These are phyloP conservation scores for Westerdykella ornata DNA, from an alignment of 2,329 filamentous ascomycete species.

Conservation along the genomic window DNA sequence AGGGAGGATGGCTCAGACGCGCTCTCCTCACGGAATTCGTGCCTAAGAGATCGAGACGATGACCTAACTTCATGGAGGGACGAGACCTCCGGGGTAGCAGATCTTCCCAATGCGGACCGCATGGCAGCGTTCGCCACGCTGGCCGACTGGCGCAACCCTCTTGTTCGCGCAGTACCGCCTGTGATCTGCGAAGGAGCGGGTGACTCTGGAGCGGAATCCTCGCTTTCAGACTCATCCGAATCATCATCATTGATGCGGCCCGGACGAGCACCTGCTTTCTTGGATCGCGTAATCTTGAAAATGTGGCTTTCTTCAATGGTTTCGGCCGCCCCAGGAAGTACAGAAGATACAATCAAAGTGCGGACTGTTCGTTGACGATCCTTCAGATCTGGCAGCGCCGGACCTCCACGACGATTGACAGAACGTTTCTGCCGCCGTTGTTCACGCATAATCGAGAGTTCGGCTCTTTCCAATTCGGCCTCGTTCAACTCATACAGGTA, in stretches of 20 bases:
- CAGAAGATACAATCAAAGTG: constrained; percentile 84
- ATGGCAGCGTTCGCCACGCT: constrained; percentile 81
- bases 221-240: constrained; percentile 86
- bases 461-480: constrained; percentile 79
- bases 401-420: constrained; percentile 86
- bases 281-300: constrained; percentile 56
- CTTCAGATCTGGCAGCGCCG: constrained; percentile 89
- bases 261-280: constrained; percentile 47
- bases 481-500: constrained; percentile 93
- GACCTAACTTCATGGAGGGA: constrained; percentile 66
- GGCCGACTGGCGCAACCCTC: constrained; percentile 83
- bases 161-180: constrained; percentile 72
- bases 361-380: constrained; percentile 89
- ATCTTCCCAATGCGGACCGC: constrained; percentile 65
- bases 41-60: constrained; percentile 51
- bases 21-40: constrained; percentile 70
- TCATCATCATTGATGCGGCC: constrained; percentile 60
- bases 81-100: constrained; percentile 77
- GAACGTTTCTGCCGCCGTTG: constrained; percentile 92
- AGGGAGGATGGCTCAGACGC: constrained; percentile 59
- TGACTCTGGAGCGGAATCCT: constrained; percentile 81
- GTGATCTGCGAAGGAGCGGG: constrained; percentile 64
- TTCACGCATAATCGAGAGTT: constrained; percentile 87
- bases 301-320: constrained; percentile 78
- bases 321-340: constrained; percentile 77